Conservation (phyloP, 768 basidiomycete species). For the Hericium erinaceus region DNA sequence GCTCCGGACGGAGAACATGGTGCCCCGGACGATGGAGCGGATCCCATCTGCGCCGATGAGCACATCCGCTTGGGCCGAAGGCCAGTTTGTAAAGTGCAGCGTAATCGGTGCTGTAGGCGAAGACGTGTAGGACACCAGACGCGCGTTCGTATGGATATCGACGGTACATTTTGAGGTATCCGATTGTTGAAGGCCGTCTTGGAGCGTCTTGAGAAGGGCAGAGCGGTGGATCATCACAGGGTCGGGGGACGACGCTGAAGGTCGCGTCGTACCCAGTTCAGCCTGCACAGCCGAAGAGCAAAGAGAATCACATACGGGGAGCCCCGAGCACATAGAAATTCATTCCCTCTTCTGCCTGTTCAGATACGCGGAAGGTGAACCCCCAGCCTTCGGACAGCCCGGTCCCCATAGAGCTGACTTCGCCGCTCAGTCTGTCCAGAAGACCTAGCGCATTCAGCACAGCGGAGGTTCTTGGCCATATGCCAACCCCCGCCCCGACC, state of each 20-base stretch:
- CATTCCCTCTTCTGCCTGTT: not conserved
- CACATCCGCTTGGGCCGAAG: not conserved
- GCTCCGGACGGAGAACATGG: not conserved
- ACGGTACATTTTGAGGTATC: not conserved
- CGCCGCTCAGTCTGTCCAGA: not conserved
- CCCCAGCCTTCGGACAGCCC: not conserved
- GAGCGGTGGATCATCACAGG: not conserved
- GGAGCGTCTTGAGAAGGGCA: not conserved
- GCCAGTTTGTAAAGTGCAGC: not conserved
- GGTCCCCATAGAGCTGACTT: not conserved
- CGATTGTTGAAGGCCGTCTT: not conserved
- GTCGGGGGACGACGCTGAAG: no score
- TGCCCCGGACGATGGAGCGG: not conserved
- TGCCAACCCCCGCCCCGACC: not conserved
- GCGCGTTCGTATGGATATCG: not conserved
- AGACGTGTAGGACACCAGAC: not conserved
- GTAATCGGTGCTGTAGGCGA: not conserved
- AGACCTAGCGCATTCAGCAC: not conserved
- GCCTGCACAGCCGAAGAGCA: no score
- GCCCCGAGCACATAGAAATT: not conserved
- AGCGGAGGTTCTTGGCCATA: not conserved
- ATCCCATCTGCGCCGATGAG: not conserved
- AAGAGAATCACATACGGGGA: not conserved
- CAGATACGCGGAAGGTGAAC: not conserved
- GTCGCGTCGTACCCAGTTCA: no score